A percentile compares a stretch with the other conserved stretches of the same genome.
Conservation (phyloP, 305 asterid genomes). For the Fraxinus ornus region DNA sequence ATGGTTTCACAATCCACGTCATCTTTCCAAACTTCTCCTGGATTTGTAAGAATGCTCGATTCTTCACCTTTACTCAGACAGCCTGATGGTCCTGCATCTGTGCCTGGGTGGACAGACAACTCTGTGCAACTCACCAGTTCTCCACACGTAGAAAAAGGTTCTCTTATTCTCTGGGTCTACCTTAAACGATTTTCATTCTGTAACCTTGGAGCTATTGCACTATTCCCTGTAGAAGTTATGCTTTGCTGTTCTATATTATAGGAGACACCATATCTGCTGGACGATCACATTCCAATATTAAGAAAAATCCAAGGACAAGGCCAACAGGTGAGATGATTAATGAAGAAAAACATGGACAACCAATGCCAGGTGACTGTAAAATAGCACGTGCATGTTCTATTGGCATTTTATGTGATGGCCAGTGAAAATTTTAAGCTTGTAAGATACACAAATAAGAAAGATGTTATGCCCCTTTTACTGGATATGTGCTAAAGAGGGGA, state of each 20-base stretch:
- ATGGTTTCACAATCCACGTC: constrained; percentile 47
- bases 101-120: constrained; percentile 63
- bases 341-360: constrained; percentile 33
- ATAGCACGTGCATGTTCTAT: constrained; percentile 11
- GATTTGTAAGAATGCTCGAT: constrained; percentile 40
- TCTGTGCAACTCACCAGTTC: constrained; percentile 40
- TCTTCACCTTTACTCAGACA: constrained; percentile 39
- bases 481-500: not conserved
- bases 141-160: constrained; percentile 51
- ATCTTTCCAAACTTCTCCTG: constrained; percentile 51
- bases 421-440: not conserved
- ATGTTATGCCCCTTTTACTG: not conserved
- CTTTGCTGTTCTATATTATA: constrained; percentile 29
- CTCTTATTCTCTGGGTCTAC: constrained; percentile 6
- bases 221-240: constrained; percentile 15
- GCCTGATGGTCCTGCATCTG: constrained; percentile 41
- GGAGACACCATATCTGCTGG: constrained; percentile 51
- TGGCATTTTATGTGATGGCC: not conserved
- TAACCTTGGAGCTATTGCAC: constrained; percentile 6
- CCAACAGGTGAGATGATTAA: constrained; percentile 45
- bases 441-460: not conserved
- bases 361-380: constrained; percentile 28
- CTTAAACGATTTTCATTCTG: not conserved
- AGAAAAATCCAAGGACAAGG: constrained; percentile 56
- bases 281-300: constrained; percentile 43